phyloP scores from a whole-genome alignment of 2,329 filamentous ascomycete species.

The Neospermospora avenae region DNA sequence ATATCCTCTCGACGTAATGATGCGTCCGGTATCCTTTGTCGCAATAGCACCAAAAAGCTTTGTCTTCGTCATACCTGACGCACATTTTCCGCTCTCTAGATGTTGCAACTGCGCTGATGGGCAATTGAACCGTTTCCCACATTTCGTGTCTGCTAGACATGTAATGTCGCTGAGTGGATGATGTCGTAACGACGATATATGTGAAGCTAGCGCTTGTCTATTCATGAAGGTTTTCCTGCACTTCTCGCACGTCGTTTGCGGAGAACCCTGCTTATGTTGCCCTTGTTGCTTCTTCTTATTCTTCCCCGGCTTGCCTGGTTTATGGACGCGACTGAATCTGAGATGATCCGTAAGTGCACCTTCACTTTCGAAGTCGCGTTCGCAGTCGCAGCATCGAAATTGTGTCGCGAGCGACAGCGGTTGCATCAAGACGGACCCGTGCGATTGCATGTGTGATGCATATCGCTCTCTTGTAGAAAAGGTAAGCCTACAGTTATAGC shows the following conservation, averaged over 20 bases:
- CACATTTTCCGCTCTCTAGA: slow-evolving; percentile 18
- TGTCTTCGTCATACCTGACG: slow-evolving; percentile 14
- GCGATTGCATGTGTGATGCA: slow-evolving; percentile 17
- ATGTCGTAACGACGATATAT: slow-evolving; percentile 16
- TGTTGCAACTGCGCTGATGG: slow-evolving; percentile 17
- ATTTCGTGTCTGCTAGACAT: slow-evolving; percentile 13
- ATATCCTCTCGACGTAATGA: slow-evolving; percentile 10
- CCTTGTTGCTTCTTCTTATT: background rate
- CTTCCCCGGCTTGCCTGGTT: background rate
- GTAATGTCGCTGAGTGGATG: slow-evolving; percentile 14
- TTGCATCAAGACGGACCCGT: slow-evolving; percentile 1
- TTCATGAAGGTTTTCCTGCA: slow-evolving; percentile 20
- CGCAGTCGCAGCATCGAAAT: slow-evolving; percentile 21
- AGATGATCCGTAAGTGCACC: slow-evolving; percentile 15
- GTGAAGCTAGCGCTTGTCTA: slow-evolving; percentile 5
- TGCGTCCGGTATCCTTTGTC: slow-evolving; percentile 8
- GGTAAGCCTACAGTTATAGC: slow-evolving; percentile 14
- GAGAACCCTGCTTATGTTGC: slow-evolving; percentile 12
- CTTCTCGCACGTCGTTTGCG: slow-evolving; percentile 11
- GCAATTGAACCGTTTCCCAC: slow-evolving; percentile 13
- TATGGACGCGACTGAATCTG: background rate
- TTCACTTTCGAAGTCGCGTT: slow-evolving; percentile 22
- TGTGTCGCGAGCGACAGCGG: slow-evolving; percentile 7
- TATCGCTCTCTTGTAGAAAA: slow-evolving; percentile 15
- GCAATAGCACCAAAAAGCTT: slow-evolving; percentile 11